Evolutionary conservation across 176 grass and related monocot genomes (phyloP).

Genomic region (Stipa capillata): DNA sequence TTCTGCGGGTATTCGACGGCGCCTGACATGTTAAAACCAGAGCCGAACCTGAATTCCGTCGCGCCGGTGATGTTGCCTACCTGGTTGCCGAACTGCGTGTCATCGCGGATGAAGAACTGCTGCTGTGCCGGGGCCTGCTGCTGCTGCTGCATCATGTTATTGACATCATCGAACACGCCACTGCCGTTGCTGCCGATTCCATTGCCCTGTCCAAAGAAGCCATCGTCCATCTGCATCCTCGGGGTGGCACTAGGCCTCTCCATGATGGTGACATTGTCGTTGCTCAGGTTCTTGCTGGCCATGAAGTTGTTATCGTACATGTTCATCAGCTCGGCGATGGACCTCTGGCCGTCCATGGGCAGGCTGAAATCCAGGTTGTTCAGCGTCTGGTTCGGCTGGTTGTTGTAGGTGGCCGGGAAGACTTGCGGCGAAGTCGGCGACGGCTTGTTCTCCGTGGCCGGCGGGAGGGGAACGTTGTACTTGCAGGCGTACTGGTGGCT

Average conservation of each 20-base stretch:
- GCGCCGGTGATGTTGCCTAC: conserved; percentile 23
- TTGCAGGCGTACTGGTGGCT: conserved; percentile 73
- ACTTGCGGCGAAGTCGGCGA: conserved; percentile 9
- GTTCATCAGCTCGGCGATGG: conserved; percentile 75
- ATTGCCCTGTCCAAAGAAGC: conserved; percentile 54
- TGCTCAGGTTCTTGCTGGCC: conserved; percentile 35
- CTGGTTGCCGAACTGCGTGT: conserved; percentile 31
- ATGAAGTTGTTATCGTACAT: conserved; percentile 55
- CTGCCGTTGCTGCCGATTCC: neutral
- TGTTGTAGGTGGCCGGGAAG: conserved; percentile 48
- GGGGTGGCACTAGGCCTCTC: conserved; percentile 37
- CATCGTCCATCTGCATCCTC: conserved; percentile 46
- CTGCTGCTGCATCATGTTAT: conserved; percentile 41
- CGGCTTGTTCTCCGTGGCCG: conserved; percentile 50
- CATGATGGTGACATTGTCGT: conserved; percentile 35
- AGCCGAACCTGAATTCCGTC: conserved; percentile 42
- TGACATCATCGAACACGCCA: conserved; percentile 51
- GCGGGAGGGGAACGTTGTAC: conserved; percentile 36
- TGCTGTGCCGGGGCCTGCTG: conserved; percentile 24
- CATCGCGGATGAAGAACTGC: conserved; percentile 51
- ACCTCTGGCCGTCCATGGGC: conserved; percentile 57
- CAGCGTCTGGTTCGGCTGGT: conserved; percentile 28
- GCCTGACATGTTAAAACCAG: conserved; percentile 43
- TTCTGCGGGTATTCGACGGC: conserved; percentile 42
- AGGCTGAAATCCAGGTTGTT: conserved; percentile 47